Evolutionary conservation across 495 filamentous ascomycete genomes (phyloP).

Genomic region (Penicillium antarcticum): DNA sequence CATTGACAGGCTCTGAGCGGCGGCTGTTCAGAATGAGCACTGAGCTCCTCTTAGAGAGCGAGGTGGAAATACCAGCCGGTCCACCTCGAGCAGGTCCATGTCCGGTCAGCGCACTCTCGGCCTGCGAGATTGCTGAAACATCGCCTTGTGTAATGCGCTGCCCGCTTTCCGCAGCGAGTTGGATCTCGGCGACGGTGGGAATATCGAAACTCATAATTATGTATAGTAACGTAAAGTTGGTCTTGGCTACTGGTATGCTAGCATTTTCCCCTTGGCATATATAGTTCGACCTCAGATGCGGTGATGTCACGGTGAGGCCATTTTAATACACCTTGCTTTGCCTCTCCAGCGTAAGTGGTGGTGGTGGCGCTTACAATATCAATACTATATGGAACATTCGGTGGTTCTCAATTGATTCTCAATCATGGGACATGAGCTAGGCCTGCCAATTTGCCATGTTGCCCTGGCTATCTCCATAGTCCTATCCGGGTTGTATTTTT

Average conservation of each 20-base stretch:
- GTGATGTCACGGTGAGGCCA: slow-evolving; percentile 34
- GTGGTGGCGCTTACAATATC: background rate
- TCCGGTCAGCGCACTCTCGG: slow-evolving; percentile 35
- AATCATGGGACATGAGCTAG: background rate
- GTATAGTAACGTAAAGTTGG: background rate
- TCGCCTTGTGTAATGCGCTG: slow-evolving; percentile 34
- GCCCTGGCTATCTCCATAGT: background rate
- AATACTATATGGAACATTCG: background rate
- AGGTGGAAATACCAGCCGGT: slow-evolving; percentile 39
- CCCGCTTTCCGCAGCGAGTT: slow-evolving; percentile 30
- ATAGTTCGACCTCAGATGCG: slow-evolving; percentile 9
- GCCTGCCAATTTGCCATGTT: background rate
- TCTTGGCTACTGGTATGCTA: background rate
- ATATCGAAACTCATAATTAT: slow-evolving; percentile 21
- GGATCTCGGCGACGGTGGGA: slow-evolving; percentile 29
- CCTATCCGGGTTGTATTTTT: background rate
- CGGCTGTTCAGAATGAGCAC: slow-evolving; percentile 17
- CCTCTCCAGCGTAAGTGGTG: slow-evolving; percentile 2
- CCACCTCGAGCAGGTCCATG: slow-evolving; percentile 55
- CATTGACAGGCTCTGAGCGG: slow-evolving; percentile 34
- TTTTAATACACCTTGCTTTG: slow-evolving; percentile 7
- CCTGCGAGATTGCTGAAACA: slow-evolving; percentile 34
- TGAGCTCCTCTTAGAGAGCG: background rate
- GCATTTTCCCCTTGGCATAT: background rate
- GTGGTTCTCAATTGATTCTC: background rate